Evolutionary conservation across 805 yeast species (phyloP).

Genomic region (Schizosaccharomyces octosporus): DNA sequence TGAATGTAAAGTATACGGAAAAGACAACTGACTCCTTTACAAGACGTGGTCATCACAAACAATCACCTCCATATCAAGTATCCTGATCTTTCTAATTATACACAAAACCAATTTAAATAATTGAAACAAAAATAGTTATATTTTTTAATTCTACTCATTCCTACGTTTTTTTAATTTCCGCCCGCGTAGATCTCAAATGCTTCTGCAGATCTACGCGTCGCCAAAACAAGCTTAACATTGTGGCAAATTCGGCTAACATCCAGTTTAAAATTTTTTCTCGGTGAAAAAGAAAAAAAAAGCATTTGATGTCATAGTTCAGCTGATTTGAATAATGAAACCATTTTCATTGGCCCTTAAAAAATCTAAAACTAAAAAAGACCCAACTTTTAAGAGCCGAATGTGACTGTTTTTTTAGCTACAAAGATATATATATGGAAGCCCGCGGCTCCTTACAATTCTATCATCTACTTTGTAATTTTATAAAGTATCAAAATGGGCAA

Average conservation of each 20-base stretch:
- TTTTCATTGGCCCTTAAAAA: not conserved
- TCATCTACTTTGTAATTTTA: not conserved
- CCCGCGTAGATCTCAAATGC: too few relatives aligned
- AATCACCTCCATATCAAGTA: not conserved
- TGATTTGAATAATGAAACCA: not conserved
- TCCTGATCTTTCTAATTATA: not conserved
- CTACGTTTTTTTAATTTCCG: too few relatives aligned
- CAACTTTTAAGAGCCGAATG: not conserved
- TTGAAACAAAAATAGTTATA: not conserved
- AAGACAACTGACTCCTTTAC: too few relatives aligned
- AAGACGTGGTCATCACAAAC: not conserved
- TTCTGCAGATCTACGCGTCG: not conserved
- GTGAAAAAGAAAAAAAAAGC: not conserved
- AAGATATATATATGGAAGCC: not conserved
- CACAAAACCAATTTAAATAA: not conserved
- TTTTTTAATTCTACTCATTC: not conserved
- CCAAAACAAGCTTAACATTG: not conserved
- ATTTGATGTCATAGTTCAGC: not conserved
- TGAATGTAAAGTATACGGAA: not conserved
- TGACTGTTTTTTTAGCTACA: not conserved
- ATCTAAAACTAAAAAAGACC: not conserved
- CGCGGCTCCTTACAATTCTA: not conserved
- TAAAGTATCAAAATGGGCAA: not conserved
- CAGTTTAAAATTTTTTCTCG: not conserved
- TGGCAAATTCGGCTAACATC: not conserved